These are phyloP conservation scores for Cercospora zeae-maydis DNA, from an alignment of 2,329 filamentous ascomycete genomes.

Conservation along the genomic window DNA sequence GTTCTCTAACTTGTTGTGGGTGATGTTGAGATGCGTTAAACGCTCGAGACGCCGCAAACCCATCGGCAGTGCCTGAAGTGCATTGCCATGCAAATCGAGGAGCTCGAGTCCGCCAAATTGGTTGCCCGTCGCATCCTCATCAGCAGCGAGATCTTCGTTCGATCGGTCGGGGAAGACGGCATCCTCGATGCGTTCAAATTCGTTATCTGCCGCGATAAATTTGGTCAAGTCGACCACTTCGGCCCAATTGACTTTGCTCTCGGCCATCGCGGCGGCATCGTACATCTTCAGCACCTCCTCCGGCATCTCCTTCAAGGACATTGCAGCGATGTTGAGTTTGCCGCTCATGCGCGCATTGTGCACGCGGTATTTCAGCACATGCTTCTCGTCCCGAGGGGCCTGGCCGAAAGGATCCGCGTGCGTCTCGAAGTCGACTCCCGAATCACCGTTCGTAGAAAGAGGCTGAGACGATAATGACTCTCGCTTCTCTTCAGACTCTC, in stretches of 20 bases:
- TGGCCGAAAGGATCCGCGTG: conserved; percentile 69
- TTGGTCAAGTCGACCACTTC: conserved; percentile 84
- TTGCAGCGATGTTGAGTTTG: conserved; percentile 79
- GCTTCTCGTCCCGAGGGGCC: conserved; percentile 57
- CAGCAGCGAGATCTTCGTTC: conserved; percentile 53
- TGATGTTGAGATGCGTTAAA: conserved; percentile 75
- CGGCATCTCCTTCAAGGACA: conserved; percentile 76
- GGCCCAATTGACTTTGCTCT: conserved; percentile 70
- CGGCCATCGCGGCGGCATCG: conserved; percentile 65
- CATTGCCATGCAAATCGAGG: conserved; percentile 83
- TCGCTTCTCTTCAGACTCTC: conserved; percentile 32
- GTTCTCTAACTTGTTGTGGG: conserved; percentile 72
- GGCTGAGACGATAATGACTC: conserved; percentile 24
- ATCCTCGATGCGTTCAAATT: conserved; percentile 70
- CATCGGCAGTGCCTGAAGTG: conserved; percentile 66
- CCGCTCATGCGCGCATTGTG: conserved; percentile 71
- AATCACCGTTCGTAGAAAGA: conserved; percentile 25
- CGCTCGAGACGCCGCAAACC: conserved; percentile 70
- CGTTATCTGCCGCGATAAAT: conserved; percentile 85
- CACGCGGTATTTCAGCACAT: conserved; percentile 69
- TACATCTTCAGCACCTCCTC: conserved; percentile 87
- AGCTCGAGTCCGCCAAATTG: conserved; percentile 80
- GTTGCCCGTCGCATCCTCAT: conserved; percentile 64
- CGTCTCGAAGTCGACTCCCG: conserved; percentile 55
- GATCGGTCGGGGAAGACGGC: conserved; percentile 71